A percentile compares a stretch with the other conserved stretches of the same genome.
Evolutionary conservation across 768 basidiomycete genomes (phyloP).

Genomic region (Pholiota molesta): DNA sequence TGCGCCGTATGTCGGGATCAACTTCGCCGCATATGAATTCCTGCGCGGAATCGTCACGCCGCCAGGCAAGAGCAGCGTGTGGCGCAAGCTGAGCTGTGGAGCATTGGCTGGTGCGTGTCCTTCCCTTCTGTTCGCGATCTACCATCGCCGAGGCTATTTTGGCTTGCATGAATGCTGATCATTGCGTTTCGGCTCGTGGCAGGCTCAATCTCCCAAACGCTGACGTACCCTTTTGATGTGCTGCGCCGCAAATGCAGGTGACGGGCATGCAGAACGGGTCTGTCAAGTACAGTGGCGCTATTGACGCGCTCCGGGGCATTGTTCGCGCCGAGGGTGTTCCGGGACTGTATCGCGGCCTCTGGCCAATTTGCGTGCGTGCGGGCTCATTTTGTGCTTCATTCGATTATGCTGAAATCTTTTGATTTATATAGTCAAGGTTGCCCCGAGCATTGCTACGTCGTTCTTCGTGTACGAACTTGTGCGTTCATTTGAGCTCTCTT

Average conservation of each 20-base stretch:
- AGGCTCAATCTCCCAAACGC: slow-evolving; percentile 91
- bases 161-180: neutral
- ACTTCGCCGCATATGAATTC: slow-evolving; percentile 93
- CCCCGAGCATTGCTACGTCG: slow-evolving; percentile 85
- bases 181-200: slow-evolving; percentile 14
- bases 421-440: slow-evolving; percentile 88
- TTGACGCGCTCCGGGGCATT: slow-evolving; percentile 76
- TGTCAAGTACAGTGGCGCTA: slow-evolving; percentile 76
- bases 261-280: slow-evolving; percentile 70
- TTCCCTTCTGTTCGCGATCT: neutral
- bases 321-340: slow-evolving; percentile 71
- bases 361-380: slow-evolving; percentile 84
- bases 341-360: slow-evolving; percentile 84
- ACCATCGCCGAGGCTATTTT: neutral
- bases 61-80: slow-evolving; percentile 72
- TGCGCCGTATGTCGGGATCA: slow-evolving; percentile 88
- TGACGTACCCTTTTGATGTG: slow-evolving; percentile 97
- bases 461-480: slow-evolving; percentile 84
- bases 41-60: slow-evolving; percentile 76
- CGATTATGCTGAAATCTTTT: too few species aligned
- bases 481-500: neutral
- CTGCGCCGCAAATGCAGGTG: slow-evolving; percentile 93
- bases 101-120: slow-evolving; percentile 72
- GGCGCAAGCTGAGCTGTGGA: slow-evolving; percentile 80
- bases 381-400: slow-evolving; percentile 9